Evolutionary conservation across 371 early-diverging fungal species (phyloP), one percentile per base, ranked within the genome.

Genomic region (Cokeromyces recurvatus): DNA sequence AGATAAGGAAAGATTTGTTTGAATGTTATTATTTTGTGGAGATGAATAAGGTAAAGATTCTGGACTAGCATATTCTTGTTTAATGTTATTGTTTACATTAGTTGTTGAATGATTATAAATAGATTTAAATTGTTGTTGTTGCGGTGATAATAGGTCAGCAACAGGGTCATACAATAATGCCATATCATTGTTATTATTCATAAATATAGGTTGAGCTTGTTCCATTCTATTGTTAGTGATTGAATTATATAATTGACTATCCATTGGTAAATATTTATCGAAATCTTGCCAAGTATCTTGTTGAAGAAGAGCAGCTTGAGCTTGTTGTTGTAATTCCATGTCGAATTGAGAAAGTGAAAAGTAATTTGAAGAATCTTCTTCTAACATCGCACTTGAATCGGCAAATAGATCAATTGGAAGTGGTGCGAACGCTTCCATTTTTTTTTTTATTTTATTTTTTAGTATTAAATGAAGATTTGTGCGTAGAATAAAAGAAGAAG

Each of bases 301-400:
- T 25, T 57, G 52, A 25, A 68, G 34, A 32, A 69, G 34, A 19
- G 66, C 55, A 8, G 59, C 57, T 42, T 71, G 71, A 3, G 71
- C 71, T 48, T 71, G 71, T 44, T 71, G 65, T 32, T 71, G 71
- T 19, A 71, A 43, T 44, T 66, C 57, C 20, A 67, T 39, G 23
- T 67, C 71, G 31, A 71, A 64, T 32, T 71, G 65, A 9, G 71
- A 66, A 11, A 71, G 48, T 10, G 62, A 57, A 14, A 62, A 53
- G 25, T 57, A 62, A 29, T 29, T 46, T n/a, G 36, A 32, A 15
- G 32, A 44, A 21, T 53, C 54, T 17, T 59, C 53, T 12, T 59
- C 50, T 21, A 42, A n/a, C 10, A 45, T 17, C n/a, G 17, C 27
- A 27, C 24, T 44, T 14, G 47, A 9, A 11, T 50, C 53, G 24